phyloP scores from a whole-genome alignment of 1,284 basidiomycete species.

The Apiotrichum gamsii region DNA sequence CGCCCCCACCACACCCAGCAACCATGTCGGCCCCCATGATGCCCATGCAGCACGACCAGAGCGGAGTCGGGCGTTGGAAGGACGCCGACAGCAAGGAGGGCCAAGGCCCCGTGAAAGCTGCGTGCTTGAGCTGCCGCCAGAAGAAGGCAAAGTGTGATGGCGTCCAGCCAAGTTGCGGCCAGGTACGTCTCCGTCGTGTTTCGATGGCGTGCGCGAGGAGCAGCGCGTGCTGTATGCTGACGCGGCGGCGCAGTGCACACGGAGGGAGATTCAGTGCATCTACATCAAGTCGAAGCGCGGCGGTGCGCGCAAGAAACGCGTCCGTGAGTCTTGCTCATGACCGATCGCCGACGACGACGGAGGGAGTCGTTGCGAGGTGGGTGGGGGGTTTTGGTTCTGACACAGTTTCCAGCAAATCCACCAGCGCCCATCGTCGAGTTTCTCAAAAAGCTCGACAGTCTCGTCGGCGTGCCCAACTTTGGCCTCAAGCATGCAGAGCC shows the following conservation, averaged over 20 bases:
- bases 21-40: no score
- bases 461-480: slow-evolving; percentile 29
- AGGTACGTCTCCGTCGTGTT: slow-evolving; percentile 33
- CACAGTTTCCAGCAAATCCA: slow-evolving; percentile 15
- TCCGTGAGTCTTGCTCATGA: slow-evolving; percentile 20
- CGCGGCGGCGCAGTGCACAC: slow-evolving; percentile 28
- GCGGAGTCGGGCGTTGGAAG: slow-evolving; percentile 2
- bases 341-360: no score
- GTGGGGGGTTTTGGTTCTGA: not conserved
- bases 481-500: slow-evolving; percentile 15
- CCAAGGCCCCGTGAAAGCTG: slow-evolving; percentile 37
- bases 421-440: slow-evolving; percentile 41
- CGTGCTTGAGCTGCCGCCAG: slow-evolving; percentile 44
- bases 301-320: slow-evolving; percentile 45
- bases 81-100: not conserved
- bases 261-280: slow-evolving; percentile 42
- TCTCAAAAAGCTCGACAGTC: slow-evolving; percentile 40
- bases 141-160: slow-evolving; percentile 49
- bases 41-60: not conserved
- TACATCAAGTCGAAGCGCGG: slow-evolving; percentile 47
- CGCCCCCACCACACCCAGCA: no score
- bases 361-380: not conserved
- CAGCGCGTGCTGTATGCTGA: not conserved
- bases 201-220: not conserved
- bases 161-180: slow-evolving; percentile 41